phyloP scores from a whole-genome alignment of 495 filamentous ascomycete species.

The Poronia punctata region DNA sequence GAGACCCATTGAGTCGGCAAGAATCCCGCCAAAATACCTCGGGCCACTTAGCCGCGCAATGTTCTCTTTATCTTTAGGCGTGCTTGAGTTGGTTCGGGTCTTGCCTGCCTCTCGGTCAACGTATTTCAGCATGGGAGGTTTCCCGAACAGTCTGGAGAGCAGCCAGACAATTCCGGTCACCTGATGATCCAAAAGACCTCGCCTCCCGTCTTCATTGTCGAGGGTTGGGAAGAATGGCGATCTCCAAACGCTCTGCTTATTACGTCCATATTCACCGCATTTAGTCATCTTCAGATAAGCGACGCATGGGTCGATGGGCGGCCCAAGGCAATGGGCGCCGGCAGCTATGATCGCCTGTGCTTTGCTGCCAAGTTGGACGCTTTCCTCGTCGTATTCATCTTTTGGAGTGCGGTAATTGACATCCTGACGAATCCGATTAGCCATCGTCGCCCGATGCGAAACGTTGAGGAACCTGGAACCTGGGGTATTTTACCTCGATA shows the following conservation, averaged over 20 bases:
- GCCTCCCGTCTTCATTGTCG: constrained; percentile 11
- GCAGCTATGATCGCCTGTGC: constrained; percentile 10
- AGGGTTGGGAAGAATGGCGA: constrained; percentile 15
- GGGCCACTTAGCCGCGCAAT: constrained; percentile 13
- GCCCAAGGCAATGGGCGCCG: constrained; percentile 15
- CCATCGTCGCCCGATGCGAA: no score
- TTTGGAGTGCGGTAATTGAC: background rate
- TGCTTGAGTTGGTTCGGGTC: background rate
- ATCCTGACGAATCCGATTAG: background rate
- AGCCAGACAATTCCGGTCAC: constrained; percentile 22
- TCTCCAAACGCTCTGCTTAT: constrained; percentile 12
- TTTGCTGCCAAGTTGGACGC: constrained; percentile 7
- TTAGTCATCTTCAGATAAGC: constrained; percentile 16
- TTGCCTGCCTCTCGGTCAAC: background rate
- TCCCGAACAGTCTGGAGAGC: constrained; percentile 16
- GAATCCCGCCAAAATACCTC: constrained; percentile 57
- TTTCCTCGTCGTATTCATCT: constrained; percentile 3
- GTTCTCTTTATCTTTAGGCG: constrained; percentile 7
- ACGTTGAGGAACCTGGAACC: background rate
- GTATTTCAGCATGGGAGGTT: constrained; percentile 10
- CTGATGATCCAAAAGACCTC: constrained; percentile 17
- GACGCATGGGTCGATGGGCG: constrained; percentile 14
- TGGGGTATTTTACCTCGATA: constrained; percentile 10
- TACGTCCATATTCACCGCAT: constrained; percentile 20
- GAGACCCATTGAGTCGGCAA: constrained; percentile 91